phyloP scores from a whole-genome alignment of 2,329 filamentous ascomycete species.

The Ceratocystis lukuohia region DNA sequence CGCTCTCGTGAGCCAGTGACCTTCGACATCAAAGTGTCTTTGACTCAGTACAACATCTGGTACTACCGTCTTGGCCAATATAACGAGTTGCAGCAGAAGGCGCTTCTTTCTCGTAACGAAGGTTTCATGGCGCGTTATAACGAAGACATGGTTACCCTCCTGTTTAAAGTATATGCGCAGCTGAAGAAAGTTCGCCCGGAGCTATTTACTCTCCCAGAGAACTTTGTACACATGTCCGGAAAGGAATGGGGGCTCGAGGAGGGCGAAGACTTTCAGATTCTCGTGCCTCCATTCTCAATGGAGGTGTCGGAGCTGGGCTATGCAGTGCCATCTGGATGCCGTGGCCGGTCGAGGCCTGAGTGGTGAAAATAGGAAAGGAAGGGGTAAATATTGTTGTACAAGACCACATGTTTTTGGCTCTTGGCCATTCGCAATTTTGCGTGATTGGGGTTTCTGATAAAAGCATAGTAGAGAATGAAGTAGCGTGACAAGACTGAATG shows the following conservation, averaged over 20 bases:
- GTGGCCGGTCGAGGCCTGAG: slow-evolving; percentile 18
- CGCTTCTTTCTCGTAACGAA: slow-evolving; percentile 19
- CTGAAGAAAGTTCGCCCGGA: slow-evolving; percentile 17
- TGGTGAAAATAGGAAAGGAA: slow-evolving; percentile 7
- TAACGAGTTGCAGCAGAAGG: slow-evolving; percentile 17
- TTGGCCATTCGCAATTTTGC: no score
- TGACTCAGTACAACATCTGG: slow-evolving; percentile 25
- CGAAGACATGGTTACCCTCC: slow-evolving; percentile 22
- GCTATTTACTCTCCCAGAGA: slow-evolving; percentile 15
- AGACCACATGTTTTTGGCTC: neutral
- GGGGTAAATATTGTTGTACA: neutral
- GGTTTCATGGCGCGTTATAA: slow-evolving; percentile 21
- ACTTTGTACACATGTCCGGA: slow-evolving; percentile 19
- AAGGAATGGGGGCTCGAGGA: slow-evolving; percentile 16
- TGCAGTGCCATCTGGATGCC: slow-evolving; percentile 14
- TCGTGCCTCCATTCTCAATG: slow-evolving; percentile 18
- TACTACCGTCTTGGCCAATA: slow-evolving; percentile 22
- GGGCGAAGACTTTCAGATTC: slow-evolving; percentile 14
- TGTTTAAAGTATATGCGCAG: slow-evolving; percentile 14
- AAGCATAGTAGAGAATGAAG: no score
- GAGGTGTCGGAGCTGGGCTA: slow-evolving; percentile 15
- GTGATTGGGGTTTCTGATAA: no score
- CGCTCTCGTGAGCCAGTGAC: slow-evolving; percentile 21
- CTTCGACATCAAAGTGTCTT: slow-evolving; percentile 23
- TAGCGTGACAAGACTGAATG: no score